A percentile compares a stretch with the other conserved stretches of the same genome.
Evolutionary conservation across 2,329 filamentous ascomycete genomes (phyloP).

Genomic region (Karstenula rhodostoma): DNA sequence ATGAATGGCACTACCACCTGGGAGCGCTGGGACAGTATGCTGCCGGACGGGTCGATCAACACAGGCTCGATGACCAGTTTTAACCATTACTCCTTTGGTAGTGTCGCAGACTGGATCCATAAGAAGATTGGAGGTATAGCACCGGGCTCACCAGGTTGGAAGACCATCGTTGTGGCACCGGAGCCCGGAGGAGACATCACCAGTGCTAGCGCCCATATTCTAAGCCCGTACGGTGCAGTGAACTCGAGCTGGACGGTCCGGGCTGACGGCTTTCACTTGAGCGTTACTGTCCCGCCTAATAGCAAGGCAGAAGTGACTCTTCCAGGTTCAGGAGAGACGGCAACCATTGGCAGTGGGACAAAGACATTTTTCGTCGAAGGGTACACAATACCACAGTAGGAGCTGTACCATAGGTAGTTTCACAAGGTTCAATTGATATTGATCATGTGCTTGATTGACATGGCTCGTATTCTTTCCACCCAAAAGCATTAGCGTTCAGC

Average conservation of each 20-base stretch:
- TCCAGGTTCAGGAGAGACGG: slow-evolving; percentile 6
- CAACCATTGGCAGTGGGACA: slow-evolving; percentile 13
- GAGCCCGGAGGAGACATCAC: slow-evolving; percentile 44
- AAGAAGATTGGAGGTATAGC: slow-evolving; percentile 54
- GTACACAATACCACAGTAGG: slow-evolving; percentile 6
- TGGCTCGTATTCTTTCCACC: too few relatives aligned
- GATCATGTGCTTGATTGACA: too few relatives aligned
- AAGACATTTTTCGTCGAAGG: slow-evolving; percentile 10
- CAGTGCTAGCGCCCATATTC: slow-evolving; percentile 37
- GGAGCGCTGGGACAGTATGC: slow-evolving; percentile 61
- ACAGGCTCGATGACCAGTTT: slow-evolving; percentile 60
- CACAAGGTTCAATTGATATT: background rate
- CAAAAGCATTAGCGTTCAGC: too few relatives aligned
- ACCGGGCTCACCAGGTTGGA: slow-evolving; percentile 53
- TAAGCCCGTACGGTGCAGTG: slow-evolving; percentile 43
- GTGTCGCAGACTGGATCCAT: slow-evolving; percentile 59
- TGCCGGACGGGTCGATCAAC: slow-evolving; percentile 56
- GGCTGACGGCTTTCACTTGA: slow-evolving; percentile 11
- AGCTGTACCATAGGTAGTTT: background rate
- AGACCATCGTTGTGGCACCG: slow-evolving; percentile 47
- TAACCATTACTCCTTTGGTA: slow-evolving; percentile 61
- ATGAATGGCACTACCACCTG: slow-evolving; percentile 60
- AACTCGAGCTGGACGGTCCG: slow-evolving; percentile 33
- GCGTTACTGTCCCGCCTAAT: slow-evolving; percentile 14
- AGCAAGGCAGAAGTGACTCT: slow-evolving; percentile 9